These are phyloP conservation scores for Coelastrella sp. DNA, from an alignment of 139 green algal species.

Conservation along the genomic window DNA sequence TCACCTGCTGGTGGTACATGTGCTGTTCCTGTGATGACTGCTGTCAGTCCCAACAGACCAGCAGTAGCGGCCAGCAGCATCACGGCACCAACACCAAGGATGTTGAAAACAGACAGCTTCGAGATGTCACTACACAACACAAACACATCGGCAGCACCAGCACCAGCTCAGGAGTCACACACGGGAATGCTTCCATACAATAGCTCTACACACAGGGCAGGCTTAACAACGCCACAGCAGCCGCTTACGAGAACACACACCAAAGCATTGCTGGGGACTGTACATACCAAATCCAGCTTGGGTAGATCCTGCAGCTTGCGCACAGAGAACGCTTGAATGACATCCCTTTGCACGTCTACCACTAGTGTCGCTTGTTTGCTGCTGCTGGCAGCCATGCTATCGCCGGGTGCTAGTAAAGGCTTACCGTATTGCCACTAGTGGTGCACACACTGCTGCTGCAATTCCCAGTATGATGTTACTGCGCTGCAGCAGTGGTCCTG, in stretches of 20 bases:
- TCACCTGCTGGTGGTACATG: conserved; percentile 22
- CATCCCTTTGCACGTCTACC: too few species aligned
- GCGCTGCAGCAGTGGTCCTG: conserved; percentile 22
- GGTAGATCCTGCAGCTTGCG: too few species aligned
- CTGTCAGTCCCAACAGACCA: conserved; percentile 38
- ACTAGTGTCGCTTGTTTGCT: too few species aligned
- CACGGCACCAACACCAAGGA: conserved; percentile 48
- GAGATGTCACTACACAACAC: conserved; percentile 14
- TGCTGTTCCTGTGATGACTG: conserved; percentile 26
- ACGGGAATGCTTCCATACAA: too few species aligned
- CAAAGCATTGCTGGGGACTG: background rate
- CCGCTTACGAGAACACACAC: background rate
- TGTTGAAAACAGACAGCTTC: conserved; percentile 53
- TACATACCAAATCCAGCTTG: too few species aligned
- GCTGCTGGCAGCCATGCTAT: too few species aligned
- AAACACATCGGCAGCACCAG: background rate
- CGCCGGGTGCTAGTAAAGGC: background rate
- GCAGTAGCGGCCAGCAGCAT: conserved; percentile 41
- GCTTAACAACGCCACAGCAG: background rate
- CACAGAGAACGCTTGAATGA: too few species aligned
- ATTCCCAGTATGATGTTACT: conserved; percentile 30
- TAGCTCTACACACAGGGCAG: background rate
- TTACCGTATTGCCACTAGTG: conserved; percentile 33
- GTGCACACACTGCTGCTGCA: conserved; percentile 16
- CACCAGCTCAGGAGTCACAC: background rate